phyloP scores from a whole-genome alignment of 2,329 filamentous ascomycete species.

The Trichoderma aggressivum region DNA sequence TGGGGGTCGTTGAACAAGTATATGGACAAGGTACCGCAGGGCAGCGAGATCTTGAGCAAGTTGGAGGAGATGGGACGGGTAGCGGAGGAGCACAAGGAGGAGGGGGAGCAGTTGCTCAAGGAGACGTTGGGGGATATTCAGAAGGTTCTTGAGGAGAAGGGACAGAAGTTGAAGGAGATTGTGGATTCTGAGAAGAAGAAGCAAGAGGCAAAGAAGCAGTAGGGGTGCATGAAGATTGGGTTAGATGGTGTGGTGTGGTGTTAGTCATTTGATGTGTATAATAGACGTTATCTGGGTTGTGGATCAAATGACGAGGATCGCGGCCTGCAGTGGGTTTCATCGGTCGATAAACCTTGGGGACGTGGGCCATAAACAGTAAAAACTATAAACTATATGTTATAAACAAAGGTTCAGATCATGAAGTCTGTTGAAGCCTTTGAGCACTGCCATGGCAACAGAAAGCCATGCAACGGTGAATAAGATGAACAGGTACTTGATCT shows the following conservation, averaged over 20 bases:
- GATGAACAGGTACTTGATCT: background rate
- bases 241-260: background rate
- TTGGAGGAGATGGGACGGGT: conserved; percentile 62
- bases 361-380: background rate
- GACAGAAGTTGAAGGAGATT: conserved; percentile 56
- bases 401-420: background rate
- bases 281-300: background rate
- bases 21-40: conserved; percentile 62
- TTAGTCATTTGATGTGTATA: background rate
- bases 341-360: background rate
- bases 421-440: background rate
- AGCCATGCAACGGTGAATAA: background rate
- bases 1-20: conserved; percentile 57
- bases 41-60: conserved; percentile 62
- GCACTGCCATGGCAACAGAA: background rate
- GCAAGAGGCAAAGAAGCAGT: conserved; percentile 23
- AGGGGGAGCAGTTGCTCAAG: conserved; percentile 66
- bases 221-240: background rate
- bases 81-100: conserved; percentile 63
- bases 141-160: conserved; percentile 60
- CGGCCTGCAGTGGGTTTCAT: background rate
- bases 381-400: background rate
- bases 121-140: conserved; percentile 66
- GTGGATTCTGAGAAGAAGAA: conserved; percentile 50
- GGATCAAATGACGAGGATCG: background rate